Base-by-base conservation (phyloP, 2,329 filamentous ascomycete species). In the Sarocladium kiliense region DNA sequence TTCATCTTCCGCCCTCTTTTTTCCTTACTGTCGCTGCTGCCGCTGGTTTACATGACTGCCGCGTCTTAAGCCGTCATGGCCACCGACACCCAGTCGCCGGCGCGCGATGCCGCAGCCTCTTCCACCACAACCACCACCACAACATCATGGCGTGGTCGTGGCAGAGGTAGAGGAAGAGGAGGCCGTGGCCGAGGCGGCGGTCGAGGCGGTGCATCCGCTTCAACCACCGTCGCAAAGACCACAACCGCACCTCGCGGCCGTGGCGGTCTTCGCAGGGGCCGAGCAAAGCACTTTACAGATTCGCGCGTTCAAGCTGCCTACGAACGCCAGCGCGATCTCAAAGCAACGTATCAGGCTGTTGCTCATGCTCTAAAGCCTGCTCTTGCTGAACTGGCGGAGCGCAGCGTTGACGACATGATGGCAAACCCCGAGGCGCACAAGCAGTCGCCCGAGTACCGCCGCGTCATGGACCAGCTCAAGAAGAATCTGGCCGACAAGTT, bases 311-410 rank as follows among this genome's bases (percentile, higher is more conserved):
- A 84, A 65, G 80, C 80, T 53, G 76, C 77, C 56, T 80, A 82
- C 60, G 81, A 84, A 65, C 83, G 87, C 55, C 82, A 86, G 65
- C 77, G 86, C 60, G 80, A 87, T 61, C 74, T 89, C 62, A 86
- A 86, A 67, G 81, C 82, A 55, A 76, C 77, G 23, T 89, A 82
- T 68, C 77, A 82, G n/a, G 74, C 78, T 56, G 79, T 89, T 53
- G 78, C 82, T 57, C 79, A 81, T 61, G 76, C 80, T 27, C 70
- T 88, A 62, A 88, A 87, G 67, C 80, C 81, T 16, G 77, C 84
- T 10, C 73, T 88, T 14, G 82, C 84, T 57, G 85, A 88, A 64
- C 74, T 90, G 19, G 84, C 84, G 18, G 79, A 82, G 54, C 77
- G 82, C 32, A 79, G 74, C 53, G 70, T 86, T 56, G 79, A 83